Evolutionary conservation across 192 early-diverging fungal species (phyloP).

Genomic region (Umbelopsis ramanniana): DNA sequence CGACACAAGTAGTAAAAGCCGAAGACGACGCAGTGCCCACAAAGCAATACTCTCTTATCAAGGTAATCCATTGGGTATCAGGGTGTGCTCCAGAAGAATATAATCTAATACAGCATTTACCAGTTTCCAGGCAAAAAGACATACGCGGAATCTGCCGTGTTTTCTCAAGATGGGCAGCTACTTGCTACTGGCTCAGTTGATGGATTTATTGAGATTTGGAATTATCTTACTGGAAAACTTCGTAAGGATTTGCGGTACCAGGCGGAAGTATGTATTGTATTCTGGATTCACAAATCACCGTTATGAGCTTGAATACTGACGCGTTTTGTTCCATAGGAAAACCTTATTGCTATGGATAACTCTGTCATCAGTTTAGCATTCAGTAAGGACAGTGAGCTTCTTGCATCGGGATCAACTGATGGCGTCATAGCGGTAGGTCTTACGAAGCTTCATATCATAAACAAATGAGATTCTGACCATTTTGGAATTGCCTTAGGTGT

Average conservation of each 20-base stretch:
- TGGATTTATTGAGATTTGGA: slow-evolving; percentile 98
- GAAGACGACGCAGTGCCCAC: slow-evolving; percentile 78
- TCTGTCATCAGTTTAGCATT: slow-evolving; percentile 81
- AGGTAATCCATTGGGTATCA: slow-evolving; percentile 50
- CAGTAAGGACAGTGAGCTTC: slow-evolving; percentile 74
- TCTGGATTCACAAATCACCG: no score
- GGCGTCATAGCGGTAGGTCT: slow-evolving; percentile 78
- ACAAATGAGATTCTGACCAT: no score
- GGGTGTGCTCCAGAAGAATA: background rate
- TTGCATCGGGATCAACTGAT: slow-evolving; percentile 84
- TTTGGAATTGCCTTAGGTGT: slow-evolving; percentile 52
- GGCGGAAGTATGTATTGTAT: slow-evolving; percentile 7
- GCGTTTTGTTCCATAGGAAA: slow-evolving; percentile 53
- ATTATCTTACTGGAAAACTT: slow-evolving; percentile 61
- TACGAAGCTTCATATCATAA: background rate
- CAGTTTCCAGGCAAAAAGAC: slow-evolving; percentile 88
- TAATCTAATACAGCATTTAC: background rate
- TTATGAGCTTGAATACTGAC: slow-evolving; percentile 17
- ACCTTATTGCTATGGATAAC: slow-evolving; percentile 90
- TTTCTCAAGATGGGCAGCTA: slow-evolving; percentile 83
- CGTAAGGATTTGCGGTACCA: slow-evolving; percentile 14
- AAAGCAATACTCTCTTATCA: slow-evolving; percentile 78
- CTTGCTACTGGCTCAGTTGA: slow-evolving; percentile 89
- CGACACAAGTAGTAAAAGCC: slow-evolving; percentile 58
- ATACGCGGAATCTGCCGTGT: slow-evolving; percentile 74